Evolutionary conservation across 768 basidiomycete genomes (phyloP), one percentile per base, ranked within the genome.

Genomic region (Boletus barrowsii): DNA sequence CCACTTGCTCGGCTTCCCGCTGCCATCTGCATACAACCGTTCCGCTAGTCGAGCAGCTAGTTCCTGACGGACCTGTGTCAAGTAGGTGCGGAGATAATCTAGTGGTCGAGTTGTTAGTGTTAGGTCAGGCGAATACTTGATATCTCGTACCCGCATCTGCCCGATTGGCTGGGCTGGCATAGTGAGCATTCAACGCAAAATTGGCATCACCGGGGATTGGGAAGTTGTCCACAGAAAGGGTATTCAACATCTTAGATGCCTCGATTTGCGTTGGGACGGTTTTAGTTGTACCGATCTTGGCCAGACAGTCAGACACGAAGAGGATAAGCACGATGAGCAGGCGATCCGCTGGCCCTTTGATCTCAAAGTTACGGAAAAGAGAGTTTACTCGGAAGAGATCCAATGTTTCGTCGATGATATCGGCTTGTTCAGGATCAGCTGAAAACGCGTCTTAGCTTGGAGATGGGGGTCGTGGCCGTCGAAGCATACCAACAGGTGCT

Each of bases 361-460:
- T 98, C 78, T 99, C 97, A 65, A 98, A 99, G 76, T 98, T 98
- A 67, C 97, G 88, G 76, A 99, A 99, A 56, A 99, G 87, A 36
- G 95, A 97, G 75, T 99, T 99, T 66, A 96, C 95, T 51, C 97
- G 90, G 76, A 99, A 99, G 56, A 98, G 84, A 74, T 96, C 91
- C 43, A 99, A 78, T 2, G 93, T 87, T 74, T 99, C 97, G 73
- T 98, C 95, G 60, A 98, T 82, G 62, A 98, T 93, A 72, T 99
- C 97, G 26, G 83, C 81, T 56, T 84, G 75, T 10, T 83, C 80
- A 2, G 84, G 79, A 69, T 96, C 92, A 52, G 88, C 95, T 95
- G 68, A 29, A 53, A 51, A 55, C 32, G 35, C 32, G 55, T 40
- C 44, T 62, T 36, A 55, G 49, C 55, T 55, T 49, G 54, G 55